Evolutionary conservation across 2,329 filamentous ascomycete genomes (phyloP).

Genomic region (Cladophialophora bantiana): DNA sequence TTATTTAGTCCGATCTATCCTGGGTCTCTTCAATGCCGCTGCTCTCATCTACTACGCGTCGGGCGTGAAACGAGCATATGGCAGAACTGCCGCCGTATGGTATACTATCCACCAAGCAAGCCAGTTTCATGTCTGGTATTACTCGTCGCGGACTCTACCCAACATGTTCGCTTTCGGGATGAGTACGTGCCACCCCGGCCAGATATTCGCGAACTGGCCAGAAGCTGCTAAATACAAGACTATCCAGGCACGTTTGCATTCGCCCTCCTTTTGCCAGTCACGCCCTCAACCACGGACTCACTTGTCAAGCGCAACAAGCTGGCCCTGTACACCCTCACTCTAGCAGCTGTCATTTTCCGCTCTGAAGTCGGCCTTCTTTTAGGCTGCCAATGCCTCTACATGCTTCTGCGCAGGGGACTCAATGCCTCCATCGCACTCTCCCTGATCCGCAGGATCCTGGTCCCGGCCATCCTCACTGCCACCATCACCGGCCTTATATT

Average conservation of each 20-base stretch:
- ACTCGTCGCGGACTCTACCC: constrained; percentile 87
- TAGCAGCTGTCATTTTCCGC: constrained; percentile 84
- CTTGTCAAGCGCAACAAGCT: constrained; percentile 63
- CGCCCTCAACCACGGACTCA: constrained; percentile 36
- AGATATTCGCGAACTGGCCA: constrained; percentile 52
- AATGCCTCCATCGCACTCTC: constrained; percentile 40
- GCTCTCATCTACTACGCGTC: constrained; percentile 71
- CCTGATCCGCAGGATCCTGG: constrained; percentile 52
- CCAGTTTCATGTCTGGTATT: constrained; percentile 94
- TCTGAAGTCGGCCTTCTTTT: constrained; percentile 87
- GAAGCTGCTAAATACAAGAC: neutral
- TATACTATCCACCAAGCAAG: constrained; percentile 77
- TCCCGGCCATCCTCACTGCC: constrained; percentile 71
- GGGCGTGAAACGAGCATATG: constrained; percentile 71
- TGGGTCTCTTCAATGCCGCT: constrained; percentile 77
- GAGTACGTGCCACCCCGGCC: constrained; percentile 61
- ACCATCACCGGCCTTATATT: constrained; percentile 70
- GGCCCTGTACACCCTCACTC: constrained; percentile 76
- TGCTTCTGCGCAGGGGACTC: constrained; percentile 57
- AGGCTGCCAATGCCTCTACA: constrained; percentile 68
- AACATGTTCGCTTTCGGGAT: constrained; percentile 96
- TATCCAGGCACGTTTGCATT: constrained; percentile 51
- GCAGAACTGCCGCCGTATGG: constrained; percentile 74
- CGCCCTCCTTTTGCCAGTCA: constrained; percentile 58
- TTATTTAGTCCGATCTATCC: constrained; percentile 69